phyloP scores from a whole-genome alignment of 345 rosid genomes.

The Brassica juncea region DNA sequence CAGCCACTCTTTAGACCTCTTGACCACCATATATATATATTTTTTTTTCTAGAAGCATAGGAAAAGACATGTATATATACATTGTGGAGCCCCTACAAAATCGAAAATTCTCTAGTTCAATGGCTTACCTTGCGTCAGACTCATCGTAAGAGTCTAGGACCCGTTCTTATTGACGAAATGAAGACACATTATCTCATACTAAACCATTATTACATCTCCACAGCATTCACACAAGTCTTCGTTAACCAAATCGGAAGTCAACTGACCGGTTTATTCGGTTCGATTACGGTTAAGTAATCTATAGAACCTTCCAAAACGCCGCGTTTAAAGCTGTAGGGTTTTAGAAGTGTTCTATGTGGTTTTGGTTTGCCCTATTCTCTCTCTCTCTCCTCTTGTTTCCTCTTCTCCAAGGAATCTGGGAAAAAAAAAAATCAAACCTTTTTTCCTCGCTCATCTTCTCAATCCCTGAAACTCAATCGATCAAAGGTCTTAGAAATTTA shows the following conservation, averaged over 20 bases:
- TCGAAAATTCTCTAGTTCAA: not conserved
- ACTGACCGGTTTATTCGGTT: constrained; percentile 22
- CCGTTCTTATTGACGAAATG: not conserved
- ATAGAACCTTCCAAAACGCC: constrained; percentile 23
- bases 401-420: constrained; percentile 43
- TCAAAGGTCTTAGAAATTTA: not conserved
- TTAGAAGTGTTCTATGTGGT: constrained; percentile 27
- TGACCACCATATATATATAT: not conserved
- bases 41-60: not conserved
- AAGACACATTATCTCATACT: no score
- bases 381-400: constrained; percentile 12
- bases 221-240: not conserved
- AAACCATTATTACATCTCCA: not conserved
- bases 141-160: not conserved
- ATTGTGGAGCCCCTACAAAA: not conserved
- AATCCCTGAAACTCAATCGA: no score
- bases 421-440: constrained; percentile 7
- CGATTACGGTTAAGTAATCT: not conserved
- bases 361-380: constrained; percentile 20
- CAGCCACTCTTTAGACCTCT: not conserved
- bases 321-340: constrained; percentile 18
- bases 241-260: not conserved
- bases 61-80: not conserved
- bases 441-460: not conserved
- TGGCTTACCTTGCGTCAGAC: not conserved